Evolutionary conservation across 2,329 filamentous ascomycete species (phyloP), one percentile per base, ranked within the genome.

Genomic region (Microcyclospora pomicola): DNA sequence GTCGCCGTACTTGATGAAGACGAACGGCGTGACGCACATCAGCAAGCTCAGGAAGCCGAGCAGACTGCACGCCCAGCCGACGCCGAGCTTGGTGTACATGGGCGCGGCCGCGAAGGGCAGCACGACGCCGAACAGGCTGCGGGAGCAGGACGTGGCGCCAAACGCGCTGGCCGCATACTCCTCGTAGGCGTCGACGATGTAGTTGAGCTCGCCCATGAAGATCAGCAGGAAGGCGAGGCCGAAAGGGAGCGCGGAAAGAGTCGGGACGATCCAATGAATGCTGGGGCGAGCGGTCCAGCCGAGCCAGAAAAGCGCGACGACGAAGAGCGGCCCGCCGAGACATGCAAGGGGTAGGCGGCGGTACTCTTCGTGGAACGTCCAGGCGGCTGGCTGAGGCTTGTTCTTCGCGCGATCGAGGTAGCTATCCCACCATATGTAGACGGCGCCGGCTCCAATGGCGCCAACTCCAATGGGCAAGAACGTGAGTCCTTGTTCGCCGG

Each of bases 401-500:
- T 42, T 45, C 45, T 69, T 65, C 3, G 75, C 73, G 34, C 64
- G 64, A 2, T 62, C 59, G 24, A 83, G 68, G 34, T 74, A 64
- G 69, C 56, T 77, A 73, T 3, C 60, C 49, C 5, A 69, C 71
- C 27, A 82, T 58, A 29, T 59, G 71, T 40, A 88, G 60, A 52
- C 29, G 39, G 39, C 2, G 54, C 54, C 36, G 44, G 48, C 40
- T 52, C 42, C 9, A 49, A 14, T 11, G 51, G 13, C 51, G 11
- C 52, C 53, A 6, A 56, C 35, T 9, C 52, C 47, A 11, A 54
- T 31, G 3, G 52, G 53, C 15, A 55, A 50, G 40, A 56, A 51
- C 52, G 93, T 84, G 7, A 94, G 67, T 2, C 85, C 85, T 5
- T 78, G 72, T 27, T 81, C 61, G 41, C 85, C 84, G 80, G 82